phyloP scores from a whole-genome alignment of 208 protist species.

The Leishmania tropica region DNA sequence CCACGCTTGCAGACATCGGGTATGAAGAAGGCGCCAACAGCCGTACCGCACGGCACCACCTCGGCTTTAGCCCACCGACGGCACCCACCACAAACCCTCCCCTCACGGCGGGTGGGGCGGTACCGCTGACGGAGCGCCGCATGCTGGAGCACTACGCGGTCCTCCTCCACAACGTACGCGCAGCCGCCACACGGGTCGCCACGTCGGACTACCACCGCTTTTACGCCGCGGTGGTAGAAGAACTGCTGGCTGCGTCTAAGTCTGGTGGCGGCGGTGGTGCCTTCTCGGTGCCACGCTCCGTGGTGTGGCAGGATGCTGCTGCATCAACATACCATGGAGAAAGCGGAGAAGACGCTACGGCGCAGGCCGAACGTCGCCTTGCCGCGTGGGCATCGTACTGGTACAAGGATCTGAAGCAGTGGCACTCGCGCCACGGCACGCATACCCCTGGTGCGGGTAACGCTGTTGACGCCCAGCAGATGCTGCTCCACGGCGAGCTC shows the following conservation, averaged over 20 bases:
- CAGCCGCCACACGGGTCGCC: conserved; percentile 12
- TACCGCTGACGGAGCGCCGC: conserved; percentile 15
- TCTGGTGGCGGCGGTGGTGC: background rate
- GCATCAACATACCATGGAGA: background rate
- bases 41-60: background rate
- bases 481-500: background rate
- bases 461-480: background rate
- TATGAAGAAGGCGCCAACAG: background rate
- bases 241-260: background rate
- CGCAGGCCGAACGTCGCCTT: conserved; percentile 16
- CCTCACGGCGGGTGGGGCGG: background rate
- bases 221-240: conserved; percentile 2
- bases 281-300: background rate
- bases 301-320: conserved; percentile 7
- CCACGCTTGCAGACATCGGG: conserved; percentile 6
- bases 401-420: background rate
- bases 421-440: background rate
- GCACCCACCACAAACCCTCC: background rate
- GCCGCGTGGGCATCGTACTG: conserved; percentile 9
- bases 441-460: background rate
- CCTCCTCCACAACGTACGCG: conserved; percentile 16
- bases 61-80: background rate
- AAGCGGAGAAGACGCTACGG: conserved; percentile 1
- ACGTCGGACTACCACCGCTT: conserved; percentile 7
- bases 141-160: conserved; percentile 21